phyloP scores from a whole-genome alignment of 208 protist genomes.

The Crithidia brevicula region DNA sequence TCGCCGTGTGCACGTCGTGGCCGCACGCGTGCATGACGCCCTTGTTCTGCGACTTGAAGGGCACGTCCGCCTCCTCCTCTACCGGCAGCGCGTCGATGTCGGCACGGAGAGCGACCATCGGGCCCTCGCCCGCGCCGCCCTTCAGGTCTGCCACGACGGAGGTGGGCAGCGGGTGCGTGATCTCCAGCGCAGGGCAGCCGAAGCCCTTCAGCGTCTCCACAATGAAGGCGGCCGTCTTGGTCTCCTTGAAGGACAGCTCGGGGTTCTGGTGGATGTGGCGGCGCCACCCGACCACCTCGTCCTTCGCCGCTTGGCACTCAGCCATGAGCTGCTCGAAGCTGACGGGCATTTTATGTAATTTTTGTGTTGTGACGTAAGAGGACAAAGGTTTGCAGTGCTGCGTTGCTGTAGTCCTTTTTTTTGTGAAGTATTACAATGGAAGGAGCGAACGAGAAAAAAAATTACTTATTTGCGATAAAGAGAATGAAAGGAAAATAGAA shows the following conservation, averaged over 20 bases:
- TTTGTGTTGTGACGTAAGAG: no score
- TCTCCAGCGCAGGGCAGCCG: conserved; percentile 35
- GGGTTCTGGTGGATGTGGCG: conserved; percentile 71
- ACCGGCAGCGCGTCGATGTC: conserved; percentile 78
- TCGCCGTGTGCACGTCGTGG: conserved; percentile 72
- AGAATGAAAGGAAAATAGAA: no score
- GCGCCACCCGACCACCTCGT: conserved; percentile 60
- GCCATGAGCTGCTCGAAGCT: conserved; percentile 33
- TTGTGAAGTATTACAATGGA: no score
- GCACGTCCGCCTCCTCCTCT: conserved; percentile 64
- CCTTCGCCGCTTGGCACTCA: conserved; percentile 27
- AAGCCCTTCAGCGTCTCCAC: conserved; percentile 39
- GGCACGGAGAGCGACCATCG: conserved; percentile 60
- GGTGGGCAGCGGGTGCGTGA: conserved; percentile 47
- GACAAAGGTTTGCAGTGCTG: no score
- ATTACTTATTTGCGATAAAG: no score
- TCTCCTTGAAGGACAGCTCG: conserved; percentile 53
- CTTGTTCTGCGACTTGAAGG: conserved; percentile 58
- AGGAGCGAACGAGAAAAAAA: no score
- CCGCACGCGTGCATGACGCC: conserved; percentile 80
- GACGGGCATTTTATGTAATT: conserved; percentile 12
- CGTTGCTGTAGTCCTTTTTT: no score
- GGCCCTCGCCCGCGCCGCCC: conserved; percentile 53
- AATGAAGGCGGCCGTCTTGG: conserved; percentile 56
- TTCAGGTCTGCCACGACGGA: conserved; percentile 59